These are phyloP conservation scores for Mortierella sp. DNA, from an alignment of 371 early-diverging fungal species.

Conservation along the genomic window DNA sequence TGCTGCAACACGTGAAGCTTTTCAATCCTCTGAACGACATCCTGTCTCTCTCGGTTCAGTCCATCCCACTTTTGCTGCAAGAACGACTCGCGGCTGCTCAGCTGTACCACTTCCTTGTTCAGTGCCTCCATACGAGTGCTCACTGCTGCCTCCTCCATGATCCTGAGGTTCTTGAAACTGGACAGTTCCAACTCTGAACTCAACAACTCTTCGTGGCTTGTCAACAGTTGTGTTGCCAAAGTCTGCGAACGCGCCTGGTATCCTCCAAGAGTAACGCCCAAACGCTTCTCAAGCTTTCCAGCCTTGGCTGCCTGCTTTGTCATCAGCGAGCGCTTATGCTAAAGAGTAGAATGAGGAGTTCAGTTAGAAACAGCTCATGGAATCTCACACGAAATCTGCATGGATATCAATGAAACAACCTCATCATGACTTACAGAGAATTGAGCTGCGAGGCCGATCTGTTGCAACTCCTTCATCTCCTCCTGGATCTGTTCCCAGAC, in stretches of 20 bases:
- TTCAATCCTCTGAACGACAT: constrained; percentile 53
- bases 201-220: constrained; percentile 74
- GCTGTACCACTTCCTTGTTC: constrained; percentile 72
- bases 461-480: constrained; percentile 33
- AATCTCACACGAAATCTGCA: too few species aligned
- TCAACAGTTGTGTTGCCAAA: constrained; percentile 70
- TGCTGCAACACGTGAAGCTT: constrained; percentile 36
- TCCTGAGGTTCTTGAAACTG: constrained; percentile 69
- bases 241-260: constrained; percentile 77
- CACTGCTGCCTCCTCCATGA: constrained; percentile 73
- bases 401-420: not conserved
- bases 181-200: constrained; percentile 74
- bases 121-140: constrained; percentile 77
- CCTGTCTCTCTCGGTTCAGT: constrained; percentile 66
- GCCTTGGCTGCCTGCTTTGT: constrained; percentile 82
- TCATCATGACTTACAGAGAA: constrained; percentile 34
- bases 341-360: constrained; percentile 7
- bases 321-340: constrained; percentile 81
- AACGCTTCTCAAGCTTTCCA: constrained; percentile 88
- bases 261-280: constrained; percentile 86
- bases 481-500: constrained; percentile 52
- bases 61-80: constrained; percentile 82
- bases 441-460: constrained; percentile 39
- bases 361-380: not conserved
- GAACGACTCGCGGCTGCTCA: constrained; percentile 75